Conservation (phyloP, 1,284 basidiomycete genomes). For the Cutaneotrichosporon arboriforme region DNA sequence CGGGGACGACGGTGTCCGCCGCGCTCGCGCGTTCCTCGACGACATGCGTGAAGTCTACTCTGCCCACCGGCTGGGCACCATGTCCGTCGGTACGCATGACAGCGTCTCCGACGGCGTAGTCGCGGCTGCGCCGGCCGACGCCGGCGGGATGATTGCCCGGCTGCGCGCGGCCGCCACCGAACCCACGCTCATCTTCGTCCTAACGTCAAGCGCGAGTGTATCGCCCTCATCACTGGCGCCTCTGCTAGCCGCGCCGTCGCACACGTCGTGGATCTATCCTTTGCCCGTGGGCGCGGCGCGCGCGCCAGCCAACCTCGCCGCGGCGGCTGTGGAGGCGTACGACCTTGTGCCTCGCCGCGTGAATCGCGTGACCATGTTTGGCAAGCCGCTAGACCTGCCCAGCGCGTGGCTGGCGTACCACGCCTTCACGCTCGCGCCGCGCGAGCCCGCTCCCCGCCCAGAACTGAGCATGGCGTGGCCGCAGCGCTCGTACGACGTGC, state of each 20-base stretch:
- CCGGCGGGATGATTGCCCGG: background rate
- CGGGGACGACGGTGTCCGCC: conserved; percentile 1
- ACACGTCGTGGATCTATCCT: background rate
- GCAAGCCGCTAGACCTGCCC: conserved; percentile 13
- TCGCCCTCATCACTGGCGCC: conserved; percentile 1
- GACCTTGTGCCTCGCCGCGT: conserved; percentile 23
- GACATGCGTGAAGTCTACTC: conserved; percentile 18
- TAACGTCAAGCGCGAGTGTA: conserved; percentile 1
- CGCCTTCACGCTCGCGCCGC: conserved; percentile 30
- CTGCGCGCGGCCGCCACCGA: background rate
- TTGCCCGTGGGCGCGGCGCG: conserved; percentile 4
- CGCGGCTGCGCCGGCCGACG: background rate
- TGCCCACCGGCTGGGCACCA: conserved; percentile 13
- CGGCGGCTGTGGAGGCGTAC: conserved; percentile 33
- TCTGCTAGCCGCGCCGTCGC: background rate
- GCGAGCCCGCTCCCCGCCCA: conserved; percentile 17
- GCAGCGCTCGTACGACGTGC: conserved; percentile 34
- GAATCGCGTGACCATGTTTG: conserved; percentile 20
- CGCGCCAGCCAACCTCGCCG: conserved; percentile 13
- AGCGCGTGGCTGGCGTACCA: conserved; percentile 21
- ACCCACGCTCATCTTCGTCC: conserved; percentile 12
- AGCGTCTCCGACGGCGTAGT: background rate
- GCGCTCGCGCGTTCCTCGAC: conserved; percentile 17
- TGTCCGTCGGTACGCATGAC: conserved; percentile 1
- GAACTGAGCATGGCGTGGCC: conserved; percentile 36